A percentile compares a stretch with the other conserved stretches of the same genome.
Evolutionary conservation across 441 rosid species (phyloP).

Genomic region (Brassica hybrid): DNA sequence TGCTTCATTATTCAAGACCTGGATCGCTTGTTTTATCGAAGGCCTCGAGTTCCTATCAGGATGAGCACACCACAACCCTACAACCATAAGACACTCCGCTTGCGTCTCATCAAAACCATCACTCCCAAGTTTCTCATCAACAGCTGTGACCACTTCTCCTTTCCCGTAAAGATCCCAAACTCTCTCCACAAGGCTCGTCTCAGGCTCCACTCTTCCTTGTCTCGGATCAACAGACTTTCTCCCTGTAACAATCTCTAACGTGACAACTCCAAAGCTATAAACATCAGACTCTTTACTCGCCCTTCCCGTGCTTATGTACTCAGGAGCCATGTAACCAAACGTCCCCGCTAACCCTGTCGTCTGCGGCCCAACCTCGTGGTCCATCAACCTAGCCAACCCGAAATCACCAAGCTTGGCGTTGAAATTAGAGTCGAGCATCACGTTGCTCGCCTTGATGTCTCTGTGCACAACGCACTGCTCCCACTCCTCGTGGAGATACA

Average conservation of each 20-base stretch:
- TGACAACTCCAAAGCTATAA: constrained; percentile 54
- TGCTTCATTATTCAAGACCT: constrained; percentile 53
- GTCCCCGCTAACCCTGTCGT: constrained; percentile 60
- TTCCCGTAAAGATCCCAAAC: constrained; percentile 54
- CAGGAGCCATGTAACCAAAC: constrained; percentile 58
- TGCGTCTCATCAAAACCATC: constrained; percentile 37
- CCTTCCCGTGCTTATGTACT: constrained; percentile 51
- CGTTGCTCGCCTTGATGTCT: constrained; percentile 61
- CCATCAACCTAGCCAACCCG: constrained; percentile 59
- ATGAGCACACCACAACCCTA: constrained; percentile 55
- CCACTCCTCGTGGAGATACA: constrained; percentile 65
- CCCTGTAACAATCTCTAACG: constrained; percentile 51
- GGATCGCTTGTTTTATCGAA: constrained; percentile 59
- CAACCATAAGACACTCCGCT: constrained; percentile 38
- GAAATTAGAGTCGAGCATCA: constrained; percentile 58
- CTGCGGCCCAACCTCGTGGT: constrained; percentile 53
- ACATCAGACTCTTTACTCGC: constrained; percentile 57
- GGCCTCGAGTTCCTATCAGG: constrained; percentile 44
- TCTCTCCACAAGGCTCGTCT: constrained; percentile 54
- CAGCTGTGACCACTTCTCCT: constrained; percentile 26
- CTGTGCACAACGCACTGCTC: constrained; percentile 62
- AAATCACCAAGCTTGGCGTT: constrained; percentile 63
- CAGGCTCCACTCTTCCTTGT: constrained; percentile 27
- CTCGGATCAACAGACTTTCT: constrained; percentile 39
- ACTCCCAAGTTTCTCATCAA: constrained; percentile 41